Percentiles rank a stretch among this genome's conserved stretches.
phyloP scores from a whole-genome alignment of 305 asterid genomes.

The Striga hermonthica region DNA sequence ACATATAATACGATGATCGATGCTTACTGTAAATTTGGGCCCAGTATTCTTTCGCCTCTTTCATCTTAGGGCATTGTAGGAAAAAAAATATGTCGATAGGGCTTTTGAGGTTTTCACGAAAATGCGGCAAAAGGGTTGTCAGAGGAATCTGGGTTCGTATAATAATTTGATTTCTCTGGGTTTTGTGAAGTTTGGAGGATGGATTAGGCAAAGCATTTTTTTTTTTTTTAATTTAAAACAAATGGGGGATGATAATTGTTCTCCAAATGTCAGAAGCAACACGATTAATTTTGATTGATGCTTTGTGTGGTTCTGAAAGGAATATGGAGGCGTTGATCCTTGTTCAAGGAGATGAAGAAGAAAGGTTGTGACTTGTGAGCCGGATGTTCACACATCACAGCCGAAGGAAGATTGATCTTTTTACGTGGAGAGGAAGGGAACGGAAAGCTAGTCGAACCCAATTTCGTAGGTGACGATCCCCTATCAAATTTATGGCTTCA shows the following conservation, averaged over 20 bases:
- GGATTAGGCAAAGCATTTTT: slow-evolving; percentile 48
- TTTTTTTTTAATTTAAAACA: slow-evolving; percentile 2
- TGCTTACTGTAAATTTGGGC: slow-evolving; percentile 78
- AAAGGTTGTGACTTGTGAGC: slow-evolving; percentile 68
- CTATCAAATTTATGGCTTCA: too few relatives aligned
- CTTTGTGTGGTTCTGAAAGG: slow-evolving; percentile 54
- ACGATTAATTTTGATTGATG: slow-evolving; percentile 75
- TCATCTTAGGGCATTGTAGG: slow-evolving; percentile 77
- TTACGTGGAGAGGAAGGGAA: too few relatives aligned
- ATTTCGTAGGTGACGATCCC: too few relatives aligned
- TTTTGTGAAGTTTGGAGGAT: slow-evolving; percentile 60
- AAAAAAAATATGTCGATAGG: slow-evolving; percentile 56
- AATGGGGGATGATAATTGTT: slow-evolving; percentile 61
- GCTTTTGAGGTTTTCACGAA: slow-evolving; percentile 45
- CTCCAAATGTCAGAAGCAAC: slow-evolving; percentile 66
- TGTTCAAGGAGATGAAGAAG: slow-evolving; percentile 74
- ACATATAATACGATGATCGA: slow-evolving; percentile 74
- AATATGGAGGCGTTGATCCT: slow-evolving; percentile 55
- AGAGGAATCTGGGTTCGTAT: slow-evolving; percentile 67
- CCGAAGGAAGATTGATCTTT: too few relatives aligned
- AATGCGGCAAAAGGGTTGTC: slow-evolving; percentile 60
- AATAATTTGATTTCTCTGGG: slow-evolving; percentile 68
- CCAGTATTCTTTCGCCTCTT: slow-evolving; percentile 61
- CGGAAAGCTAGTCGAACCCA: too few relatives aligned
- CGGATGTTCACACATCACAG: slow-evolving; percentile 71